A percentile compares a stretch with the other conserved stretches of the same genome.
Conservation (phyloP, 805 yeast genomes). For the Candida odintsovae region DNA sequence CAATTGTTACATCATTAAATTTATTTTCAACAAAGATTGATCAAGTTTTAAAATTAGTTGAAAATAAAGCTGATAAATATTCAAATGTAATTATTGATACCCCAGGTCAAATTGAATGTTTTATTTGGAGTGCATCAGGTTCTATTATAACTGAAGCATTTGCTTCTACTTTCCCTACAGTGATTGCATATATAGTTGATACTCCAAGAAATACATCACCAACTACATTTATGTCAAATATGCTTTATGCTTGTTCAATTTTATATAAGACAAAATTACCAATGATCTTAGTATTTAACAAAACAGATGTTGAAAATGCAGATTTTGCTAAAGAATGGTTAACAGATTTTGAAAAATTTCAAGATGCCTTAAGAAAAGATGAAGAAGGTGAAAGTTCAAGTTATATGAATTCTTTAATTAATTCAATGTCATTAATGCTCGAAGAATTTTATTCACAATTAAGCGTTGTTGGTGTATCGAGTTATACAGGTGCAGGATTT, state of each 20-base stretch:
- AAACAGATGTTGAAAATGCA: conserved; percentile 82
- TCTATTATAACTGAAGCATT: conserved; percentile 94
- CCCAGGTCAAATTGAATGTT: conserved; percentile 98
- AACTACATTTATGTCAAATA: conserved; percentile 94
- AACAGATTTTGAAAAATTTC: conserved; percentile 93
- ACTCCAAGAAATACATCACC: conserved; percentile 95
- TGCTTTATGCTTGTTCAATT: conserved; percentile 97
- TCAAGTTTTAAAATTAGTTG: conserved; percentile 83
- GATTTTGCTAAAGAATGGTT: conserved; percentile 94
- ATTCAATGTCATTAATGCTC: conserved; percentile 91
- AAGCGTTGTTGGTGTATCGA: conserved; percentile 89
- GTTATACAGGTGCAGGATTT: conserved; percentile 91
- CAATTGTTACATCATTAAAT: conserved; percentile 91
- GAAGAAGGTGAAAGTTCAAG: conserved; percentile 73
- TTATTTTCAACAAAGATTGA: conserved; percentile 93
- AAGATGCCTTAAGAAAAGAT: conserved; percentile 62
- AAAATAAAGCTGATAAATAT: conserved; percentile 54
- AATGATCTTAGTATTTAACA: conserved; percentile 93
- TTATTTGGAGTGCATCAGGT: conserved; percentile 98
- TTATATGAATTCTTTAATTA: conserved; percentile 89
- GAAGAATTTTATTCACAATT: conserved; percentile 93
- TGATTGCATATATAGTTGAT: conserved; percentile 91
- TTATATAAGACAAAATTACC: conserved; percentile 94
- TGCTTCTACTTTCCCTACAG: conserved; percentile 93
- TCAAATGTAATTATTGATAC: conserved; percentile 86